Evolutionary conservation across 202 grass and related monocot genomes (phyloP), one percentile per base, ranked within the genome.

Genomic region (Alloteropsis angusta): DNA sequence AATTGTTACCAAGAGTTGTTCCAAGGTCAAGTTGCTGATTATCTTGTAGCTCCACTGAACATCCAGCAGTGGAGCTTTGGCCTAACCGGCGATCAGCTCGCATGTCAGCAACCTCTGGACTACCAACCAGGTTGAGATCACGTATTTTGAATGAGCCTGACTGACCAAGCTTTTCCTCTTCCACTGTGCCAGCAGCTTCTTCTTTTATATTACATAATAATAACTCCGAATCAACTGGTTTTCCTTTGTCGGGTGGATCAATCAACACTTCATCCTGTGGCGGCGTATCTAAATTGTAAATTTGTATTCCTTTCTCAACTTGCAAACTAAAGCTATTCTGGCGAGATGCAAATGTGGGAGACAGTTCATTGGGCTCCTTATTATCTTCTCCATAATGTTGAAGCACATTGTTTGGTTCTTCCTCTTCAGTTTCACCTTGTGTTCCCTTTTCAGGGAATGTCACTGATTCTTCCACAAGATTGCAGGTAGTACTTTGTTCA

Each of bases 91-190:
- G 44, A 79, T 91, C 84, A 84, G 83, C 85, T 11, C 78, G 88
- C 65, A 89, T 86, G 75, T 99, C 96, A 73, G 82, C 78, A 80
- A 90, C 74, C 73, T 96, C 96, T 63, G 85, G 87, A 79, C 76
- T 86, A 67, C 87, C 84, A 83, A 94, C 82, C 45, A 99, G 73
- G 72, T 99, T 99, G 45, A 96, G 92, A 79, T 96, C 96, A 81
- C 84, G 84, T 35, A 85, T 92, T 84, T 98, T 90, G 93, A 99
- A 98, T 50, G 95, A 93, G 52, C 65, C 77, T 65, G 87, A 68
- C 57, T 87, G 83, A 16, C 53, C 75, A 47, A 86, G 62, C 25
- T 93, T 90, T 79, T 87, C 81, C 69, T 93, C 85, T 85, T 95
- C 85, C 63, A 83, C 75, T 58, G 39, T 68, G 5, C 66, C 68